A percentile compares a stretch with the other conserved stretches of the same genome.
Conservation (phyloP, 2,329 filamentous ascomycete genomes). For the Aspergillus aculeatus region DNA sequence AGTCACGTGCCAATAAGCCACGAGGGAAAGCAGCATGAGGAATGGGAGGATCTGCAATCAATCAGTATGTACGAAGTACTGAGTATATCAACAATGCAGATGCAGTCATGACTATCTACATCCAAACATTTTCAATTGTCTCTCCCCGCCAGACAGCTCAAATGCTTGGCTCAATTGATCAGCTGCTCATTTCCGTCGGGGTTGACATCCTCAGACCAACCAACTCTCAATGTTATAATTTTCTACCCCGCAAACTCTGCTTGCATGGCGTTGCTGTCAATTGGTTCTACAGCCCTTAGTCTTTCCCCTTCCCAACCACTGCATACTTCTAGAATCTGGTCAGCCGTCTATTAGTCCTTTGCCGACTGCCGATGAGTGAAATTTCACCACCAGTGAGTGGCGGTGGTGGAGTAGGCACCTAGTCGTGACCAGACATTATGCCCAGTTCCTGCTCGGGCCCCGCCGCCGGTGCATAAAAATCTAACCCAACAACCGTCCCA, state of each 20-base stretch:
- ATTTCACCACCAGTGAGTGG: not conserved
- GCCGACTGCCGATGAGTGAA: not conserved
- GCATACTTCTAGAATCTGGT: no score
- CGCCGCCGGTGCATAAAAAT: conserved; percentile 8
- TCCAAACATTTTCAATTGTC: not conserved
- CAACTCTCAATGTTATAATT: not conserved
- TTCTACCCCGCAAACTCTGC: not conserved
- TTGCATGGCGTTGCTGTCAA: not conserved
- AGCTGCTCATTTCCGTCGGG: not conserved
- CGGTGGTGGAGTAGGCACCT: not conserved
- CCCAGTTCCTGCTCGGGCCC: not conserved
- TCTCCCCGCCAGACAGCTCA: not conserved
- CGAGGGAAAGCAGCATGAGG: not conserved
- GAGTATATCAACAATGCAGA: not conserved
- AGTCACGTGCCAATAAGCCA: not conserved
- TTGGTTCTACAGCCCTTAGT: not conserved
- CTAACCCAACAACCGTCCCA: conserved; percentile 6
- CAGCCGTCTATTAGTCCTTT: not conserved
- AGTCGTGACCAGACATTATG: not conserved
- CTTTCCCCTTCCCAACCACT: not conserved
- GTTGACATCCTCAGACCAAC: not conserved
- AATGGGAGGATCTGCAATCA: not conserved
- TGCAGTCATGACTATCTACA: no score
- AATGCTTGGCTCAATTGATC: not conserved
- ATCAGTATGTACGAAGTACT: not conserved